Evolutionary conservation across 441 rosid species (phyloP).

Genomic region (Mallotus japonicus): DNA sequence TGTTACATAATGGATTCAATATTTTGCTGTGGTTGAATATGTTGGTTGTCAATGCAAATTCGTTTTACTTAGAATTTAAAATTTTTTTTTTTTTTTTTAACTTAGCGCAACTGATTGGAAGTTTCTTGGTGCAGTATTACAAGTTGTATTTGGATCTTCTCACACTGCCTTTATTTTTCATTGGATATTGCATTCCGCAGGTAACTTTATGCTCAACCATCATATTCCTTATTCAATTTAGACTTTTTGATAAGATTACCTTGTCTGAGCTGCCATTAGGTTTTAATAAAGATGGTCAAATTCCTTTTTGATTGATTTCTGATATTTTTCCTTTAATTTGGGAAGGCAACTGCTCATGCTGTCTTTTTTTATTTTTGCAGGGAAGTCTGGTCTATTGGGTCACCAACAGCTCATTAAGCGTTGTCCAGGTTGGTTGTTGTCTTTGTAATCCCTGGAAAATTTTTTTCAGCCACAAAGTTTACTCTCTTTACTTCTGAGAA

Average conservation of each 20-base stretch:
- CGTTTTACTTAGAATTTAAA: background rate
- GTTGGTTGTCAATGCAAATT: slow-evolving; percentile 13
- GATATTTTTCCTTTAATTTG: background rate
- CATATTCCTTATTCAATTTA: background rate
- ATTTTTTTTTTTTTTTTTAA: background rate
- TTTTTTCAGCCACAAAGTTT: background rate
- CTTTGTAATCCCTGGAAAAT: slow-evolving; percentile 1
- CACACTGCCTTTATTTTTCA: slow-evolving; percentile 55
- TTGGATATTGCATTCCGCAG: slow-evolving; percentile 71
- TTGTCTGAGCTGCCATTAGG: background rate
- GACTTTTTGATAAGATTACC: background rate
- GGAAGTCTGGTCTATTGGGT: slow-evolving; percentile 93
- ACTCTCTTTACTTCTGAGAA: slow-evolving; percentile 9
- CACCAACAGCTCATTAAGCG: slow-evolving; percentile 65
- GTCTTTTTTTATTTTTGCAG: slow-evolving; percentile 38
- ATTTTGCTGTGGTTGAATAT: slow-evolving; percentile 1
- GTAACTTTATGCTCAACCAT: slow-evolving; percentile 35
- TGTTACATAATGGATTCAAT: background rate
- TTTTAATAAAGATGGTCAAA: background rate
- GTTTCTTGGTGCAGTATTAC: slow-evolving; percentile 59
- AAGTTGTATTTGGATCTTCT: slow-evolving; percentile 58
- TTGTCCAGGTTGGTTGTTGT: slow-evolving; percentile 56
- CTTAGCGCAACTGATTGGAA: slow-evolving; percentile 20
- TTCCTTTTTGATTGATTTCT: background rate
- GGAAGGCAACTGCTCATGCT: background rate